A percentile compares a stretch with the other conserved stretches of the same genome.
Evolutionary conservation across 768 basidiomycete genomes (phyloP).

Genomic region (Suillus americanus): DNA sequence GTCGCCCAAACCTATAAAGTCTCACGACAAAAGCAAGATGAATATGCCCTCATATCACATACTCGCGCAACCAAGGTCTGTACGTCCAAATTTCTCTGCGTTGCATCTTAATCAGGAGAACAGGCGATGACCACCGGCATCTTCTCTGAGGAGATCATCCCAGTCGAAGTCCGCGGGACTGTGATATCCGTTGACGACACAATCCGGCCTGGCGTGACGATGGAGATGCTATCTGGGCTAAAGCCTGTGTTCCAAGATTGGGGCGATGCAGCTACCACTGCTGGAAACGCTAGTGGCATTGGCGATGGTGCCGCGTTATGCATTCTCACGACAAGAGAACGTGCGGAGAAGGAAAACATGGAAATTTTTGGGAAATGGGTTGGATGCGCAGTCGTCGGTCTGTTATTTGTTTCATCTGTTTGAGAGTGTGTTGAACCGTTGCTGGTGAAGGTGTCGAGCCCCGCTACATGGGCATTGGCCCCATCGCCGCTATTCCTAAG

Average conservation of each 20-base stretch:
- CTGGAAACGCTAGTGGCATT: conserved; percentile 84
- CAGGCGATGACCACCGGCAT: conserved; percentile 68
- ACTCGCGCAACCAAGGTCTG: conserved; percentile 68
- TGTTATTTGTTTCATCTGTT: conserved; percentile 18
- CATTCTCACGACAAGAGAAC: conserved; percentile 76
- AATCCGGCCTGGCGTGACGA: conserved; percentile 80
- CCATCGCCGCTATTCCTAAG: conserved; percentile 71
- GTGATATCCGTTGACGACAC: conserved; percentile 80
- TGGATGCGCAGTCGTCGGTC: conserved; percentile 73
- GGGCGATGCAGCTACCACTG: conserved; percentile 70
- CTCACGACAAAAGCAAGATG: conserved; percentile 81
- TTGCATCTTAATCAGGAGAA: conserved; percentile 3
- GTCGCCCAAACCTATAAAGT: conserved; percentile 80
- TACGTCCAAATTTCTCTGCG: background rate
- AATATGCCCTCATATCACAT: conserved; percentile 88
- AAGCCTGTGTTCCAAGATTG: conserved; percentile 88
- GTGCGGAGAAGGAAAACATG: conserved; percentile 76
- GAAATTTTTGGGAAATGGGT: conserved; percentile 84
- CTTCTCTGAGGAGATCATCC: conserved; percentile 88
- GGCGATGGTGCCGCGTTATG: conserved; percentile 92
- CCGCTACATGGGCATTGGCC: conserved; percentile 75
- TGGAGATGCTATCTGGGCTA: conserved; percentile 71
- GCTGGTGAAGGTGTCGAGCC: conserved; percentile 63
- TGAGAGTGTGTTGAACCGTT: conserved; percentile 6
- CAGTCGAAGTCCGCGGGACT: conserved; percentile 70